Evolutionary conservation across 2,329 filamentous ascomycete species (phyloP).

Genomic region (Alternaria viburni): DNA sequence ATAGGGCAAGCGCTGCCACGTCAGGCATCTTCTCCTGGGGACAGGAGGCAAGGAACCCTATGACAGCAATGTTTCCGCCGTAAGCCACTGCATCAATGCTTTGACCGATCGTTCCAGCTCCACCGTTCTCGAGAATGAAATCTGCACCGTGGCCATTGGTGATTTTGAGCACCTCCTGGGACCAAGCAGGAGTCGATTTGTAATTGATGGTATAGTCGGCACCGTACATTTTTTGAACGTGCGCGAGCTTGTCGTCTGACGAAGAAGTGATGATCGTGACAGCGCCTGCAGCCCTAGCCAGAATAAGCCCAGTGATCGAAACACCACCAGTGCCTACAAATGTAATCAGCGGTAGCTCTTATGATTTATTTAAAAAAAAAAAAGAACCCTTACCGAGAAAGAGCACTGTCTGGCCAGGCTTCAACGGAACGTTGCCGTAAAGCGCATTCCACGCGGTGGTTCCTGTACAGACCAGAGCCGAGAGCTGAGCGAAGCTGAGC

Average conservation of each 20-base stretch:
- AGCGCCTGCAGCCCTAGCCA: conserved; percentile 51
- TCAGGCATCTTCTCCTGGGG: conserved; percentile 41
- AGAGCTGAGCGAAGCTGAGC: conserved; percentile 6
- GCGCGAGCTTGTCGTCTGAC: conserved; percentile 58
- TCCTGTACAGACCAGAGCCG: conserved; percentile 19
- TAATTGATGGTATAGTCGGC: conserved; percentile 60
- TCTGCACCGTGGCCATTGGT: conserved; percentile 56
- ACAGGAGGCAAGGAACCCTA: conserved; percentile 49
- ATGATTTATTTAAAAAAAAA: background rate
- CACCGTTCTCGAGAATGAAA: conserved; percentile 52
- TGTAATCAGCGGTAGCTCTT: background rate
- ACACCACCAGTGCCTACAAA: conserved; percentile 49
- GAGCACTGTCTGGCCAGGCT: conserved; percentile 16
- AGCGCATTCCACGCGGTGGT: conserved; percentile 26
- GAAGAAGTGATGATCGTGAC: conserved; percentile 58
- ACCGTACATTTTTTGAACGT: conserved; percentile 46
- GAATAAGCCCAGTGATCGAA: conserved; percentile 33
- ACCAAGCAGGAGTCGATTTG: conserved; percentile 55
- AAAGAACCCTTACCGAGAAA: conserved; percentile 13
- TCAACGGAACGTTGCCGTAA: conserved; percentile 13
- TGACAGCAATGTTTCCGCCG: conserved; percentile 54
- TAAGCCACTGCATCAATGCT: conserved; percentile 54
- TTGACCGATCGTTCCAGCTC: conserved; percentile 46
- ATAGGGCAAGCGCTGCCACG: conserved; percentile 34
- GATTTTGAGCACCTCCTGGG: conserved; percentile 51